phyloP scores from a whole-genome alignment of 495 filamentous ascomycete genomes.

The Saxophila tyrrhenica region DNA sequence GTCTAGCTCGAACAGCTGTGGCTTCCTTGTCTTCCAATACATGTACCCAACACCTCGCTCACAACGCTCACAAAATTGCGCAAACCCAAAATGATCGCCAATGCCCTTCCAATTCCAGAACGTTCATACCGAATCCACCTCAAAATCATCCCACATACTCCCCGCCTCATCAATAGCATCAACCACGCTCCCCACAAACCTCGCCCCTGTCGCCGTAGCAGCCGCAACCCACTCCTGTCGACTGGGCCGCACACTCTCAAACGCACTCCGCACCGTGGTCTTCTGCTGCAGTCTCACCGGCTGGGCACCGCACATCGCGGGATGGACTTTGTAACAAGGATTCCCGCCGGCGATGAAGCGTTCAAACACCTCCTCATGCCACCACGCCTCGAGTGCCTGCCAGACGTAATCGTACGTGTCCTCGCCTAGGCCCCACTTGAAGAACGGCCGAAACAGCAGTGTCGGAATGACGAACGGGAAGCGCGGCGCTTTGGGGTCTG shows the following conservation, averaged over 20 bases:
- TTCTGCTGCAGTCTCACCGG: neutral
- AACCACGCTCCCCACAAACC: slow-evolving; percentile 5
- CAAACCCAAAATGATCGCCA: neutral
- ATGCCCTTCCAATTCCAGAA: neutral
- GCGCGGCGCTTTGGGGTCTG: slow-evolving; percentile 2
- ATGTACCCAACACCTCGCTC: neutral
- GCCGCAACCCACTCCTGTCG: neutral
- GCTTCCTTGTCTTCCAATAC: no score
- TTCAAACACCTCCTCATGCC: neutral
- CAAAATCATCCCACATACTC: slow-evolving; percentile 19
- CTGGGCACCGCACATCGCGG: neutral
- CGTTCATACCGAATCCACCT: neutral
- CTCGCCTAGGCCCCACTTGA: slow-evolving; percentile 1
- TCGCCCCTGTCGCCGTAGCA: neutral
- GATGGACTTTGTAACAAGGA: neutral
- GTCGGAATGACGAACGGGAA: slow-evolving; percentile 21
- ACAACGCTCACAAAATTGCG: neutral
- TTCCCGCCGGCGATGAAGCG: neutral
- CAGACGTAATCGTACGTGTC: slow-evolving; percentile 1
- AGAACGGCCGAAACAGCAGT: slow-evolving; percentile 12
- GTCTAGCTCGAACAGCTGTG: no score
- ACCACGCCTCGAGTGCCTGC: neutral
- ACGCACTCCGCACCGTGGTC: neutral
- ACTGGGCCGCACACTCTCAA: neutral
- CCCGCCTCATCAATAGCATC: slow-evolving; percentile 17